Conservation (phyloP, 2,329 filamentous ascomycete genomes). For the Stagonosporopsis rhizophila region DNA sequence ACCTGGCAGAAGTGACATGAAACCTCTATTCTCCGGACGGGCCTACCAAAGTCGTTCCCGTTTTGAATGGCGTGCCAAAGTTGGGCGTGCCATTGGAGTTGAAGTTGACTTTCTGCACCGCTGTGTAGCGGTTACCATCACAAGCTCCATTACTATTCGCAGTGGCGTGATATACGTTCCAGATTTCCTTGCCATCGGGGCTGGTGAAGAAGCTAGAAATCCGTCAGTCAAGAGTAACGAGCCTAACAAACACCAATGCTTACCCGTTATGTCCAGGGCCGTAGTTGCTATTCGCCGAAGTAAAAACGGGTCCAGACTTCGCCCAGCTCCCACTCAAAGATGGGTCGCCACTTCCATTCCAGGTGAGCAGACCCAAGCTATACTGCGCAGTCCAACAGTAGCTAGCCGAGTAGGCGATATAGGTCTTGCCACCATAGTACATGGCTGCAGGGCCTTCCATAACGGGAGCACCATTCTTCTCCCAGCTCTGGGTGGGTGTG, state of each 20-base stretch:
- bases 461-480: conserved; percentile 58
- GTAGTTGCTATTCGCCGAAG: conserved; percentile 63
- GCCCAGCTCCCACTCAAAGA: conserved; percentile 55
- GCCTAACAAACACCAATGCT: neutral
- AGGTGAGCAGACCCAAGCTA: conserved; percentile 61
- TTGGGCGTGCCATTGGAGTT: conserved; percentile 61
- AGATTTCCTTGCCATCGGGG: conserved; percentile 62
- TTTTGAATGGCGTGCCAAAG: conserved; percentile 52
- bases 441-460: conserved; percentile 64
- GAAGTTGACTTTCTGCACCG: conserved; percentile 60
- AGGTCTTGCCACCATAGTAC: conserved; percentile 62
- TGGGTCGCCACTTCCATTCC: conserved; percentile 59
- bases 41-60: conserved; percentile 43
- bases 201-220: conserved; percentile 61
- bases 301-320: conserved; percentile 62
- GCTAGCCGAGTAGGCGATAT: conserved; percentile 62
- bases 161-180: conserved; percentile 65
- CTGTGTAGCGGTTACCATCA: conserved; percentile 62
- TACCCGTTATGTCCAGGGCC: conserved; percentile 63
- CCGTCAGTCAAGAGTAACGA: neutral
- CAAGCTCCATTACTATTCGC: conserved; percentile 58
- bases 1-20: too few species aligned
- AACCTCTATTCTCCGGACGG: conserved; percentile 45
- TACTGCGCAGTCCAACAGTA: conserved; percentile 65
- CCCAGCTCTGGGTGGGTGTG: conserved; percentile 60